Conservation (phyloP, 2,329 filamentous ascomycete genomes). For the Sclerotinia sclerotiorum region DNA sequence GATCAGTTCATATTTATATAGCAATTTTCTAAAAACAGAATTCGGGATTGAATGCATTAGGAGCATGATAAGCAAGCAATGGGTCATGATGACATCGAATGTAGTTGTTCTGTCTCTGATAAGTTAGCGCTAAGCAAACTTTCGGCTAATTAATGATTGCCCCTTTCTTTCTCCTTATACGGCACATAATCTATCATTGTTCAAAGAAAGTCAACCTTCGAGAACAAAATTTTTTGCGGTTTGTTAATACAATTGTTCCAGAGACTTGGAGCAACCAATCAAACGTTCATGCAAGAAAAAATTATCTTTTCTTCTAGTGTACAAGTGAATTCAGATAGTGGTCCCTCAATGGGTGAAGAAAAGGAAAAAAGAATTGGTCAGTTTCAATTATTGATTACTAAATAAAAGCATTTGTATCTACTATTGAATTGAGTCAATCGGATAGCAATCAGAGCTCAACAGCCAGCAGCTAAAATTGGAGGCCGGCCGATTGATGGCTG, state of each 20-base stretch:
- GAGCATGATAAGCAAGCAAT: not conserved
- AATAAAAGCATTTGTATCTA: too few species aligned
- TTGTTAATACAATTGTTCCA: too few species aligned
- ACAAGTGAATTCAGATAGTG: too few species aligned
- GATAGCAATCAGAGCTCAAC: too few species aligned
- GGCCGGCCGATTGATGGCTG: too few species aligned
- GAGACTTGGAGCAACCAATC: not conserved
- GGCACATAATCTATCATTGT: conserved; percentile 1
- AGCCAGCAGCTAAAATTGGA: too few species aligned
- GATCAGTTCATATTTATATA: not conserved
- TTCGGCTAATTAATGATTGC: conserved; percentile 11
- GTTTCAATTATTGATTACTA: too few species aligned
- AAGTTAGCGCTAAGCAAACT: not conserved
- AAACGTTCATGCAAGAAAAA: not conserved
- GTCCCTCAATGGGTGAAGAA: too few species aligned
- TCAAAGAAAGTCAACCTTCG: not conserved
- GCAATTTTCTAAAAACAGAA: not conserved
- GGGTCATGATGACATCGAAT: not conserved
- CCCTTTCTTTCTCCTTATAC: not conserved
- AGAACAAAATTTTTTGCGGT: too few species aligned
- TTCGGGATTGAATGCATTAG: rapidly evolving
- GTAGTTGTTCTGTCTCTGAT: not conserved
- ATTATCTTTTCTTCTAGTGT: too few species aligned
- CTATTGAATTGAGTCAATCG: too few species aligned
- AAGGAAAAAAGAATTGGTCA: too few species aligned